Percentiles rank a stretch among this genome's conserved stretches.
Evolutionary conservation across 176 grass and related monocot genomes (phyloP).

Genomic region (maize (Zea mays)): DNA sequence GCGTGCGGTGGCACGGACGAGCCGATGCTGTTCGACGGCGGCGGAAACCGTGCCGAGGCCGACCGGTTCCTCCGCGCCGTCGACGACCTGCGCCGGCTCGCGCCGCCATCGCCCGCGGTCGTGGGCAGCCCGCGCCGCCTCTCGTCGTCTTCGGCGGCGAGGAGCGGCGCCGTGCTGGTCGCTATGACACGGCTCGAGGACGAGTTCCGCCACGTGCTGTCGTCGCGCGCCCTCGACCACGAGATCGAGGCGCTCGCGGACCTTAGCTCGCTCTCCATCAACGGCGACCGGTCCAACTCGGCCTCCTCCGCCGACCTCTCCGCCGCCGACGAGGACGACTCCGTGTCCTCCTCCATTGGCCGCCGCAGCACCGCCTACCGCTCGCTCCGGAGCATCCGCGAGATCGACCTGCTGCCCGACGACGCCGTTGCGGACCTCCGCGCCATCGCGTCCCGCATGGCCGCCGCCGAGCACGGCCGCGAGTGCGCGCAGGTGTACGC

Average conservation of each 20-base stretch:
- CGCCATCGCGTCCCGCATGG: conserved; percentile 73
- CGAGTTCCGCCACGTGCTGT: conserved; percentile 76
- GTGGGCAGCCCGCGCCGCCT: conserved; percentile 58
- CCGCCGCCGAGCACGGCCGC: conserved; percentile 71
- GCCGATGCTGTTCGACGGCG: conserved; percentile 55
- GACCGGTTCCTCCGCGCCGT: conserved; percentile 70
- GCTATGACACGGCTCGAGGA: conserved; percentile 80
- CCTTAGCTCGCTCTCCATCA: conserved; percentile 53
- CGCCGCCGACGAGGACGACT: conserved; percentile 35
- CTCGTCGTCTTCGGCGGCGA: conserved; percentile 30
- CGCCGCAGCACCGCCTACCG: conserved; percentile 60
- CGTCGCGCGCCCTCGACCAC: conserved; percentile 52
- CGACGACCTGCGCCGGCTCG: conserved; percentile 59
- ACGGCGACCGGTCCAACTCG: conserved; percentile 37
- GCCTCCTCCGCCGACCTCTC: conserved; percentile 31
- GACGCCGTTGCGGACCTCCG: conserved; percentile 80
- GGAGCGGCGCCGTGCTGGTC: conserved; percentile 39
- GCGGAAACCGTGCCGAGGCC: conserved; percentile 43
- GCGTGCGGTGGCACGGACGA: conserved; percentile 41
- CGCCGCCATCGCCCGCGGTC: conserved; percentile 36
- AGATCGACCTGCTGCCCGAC: conserved; percentile 86
- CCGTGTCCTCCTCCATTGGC: conserved; percentile 37
- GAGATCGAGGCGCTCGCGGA: conserved; percentile 63
- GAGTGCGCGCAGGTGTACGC: conserved; percentile 81
- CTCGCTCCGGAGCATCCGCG: conserved; percentile 72